Evolutionary conservation across 2,329 filamentous ascomycete species (phyloP).

Genomic region (Penicillium italicum): DNA sequence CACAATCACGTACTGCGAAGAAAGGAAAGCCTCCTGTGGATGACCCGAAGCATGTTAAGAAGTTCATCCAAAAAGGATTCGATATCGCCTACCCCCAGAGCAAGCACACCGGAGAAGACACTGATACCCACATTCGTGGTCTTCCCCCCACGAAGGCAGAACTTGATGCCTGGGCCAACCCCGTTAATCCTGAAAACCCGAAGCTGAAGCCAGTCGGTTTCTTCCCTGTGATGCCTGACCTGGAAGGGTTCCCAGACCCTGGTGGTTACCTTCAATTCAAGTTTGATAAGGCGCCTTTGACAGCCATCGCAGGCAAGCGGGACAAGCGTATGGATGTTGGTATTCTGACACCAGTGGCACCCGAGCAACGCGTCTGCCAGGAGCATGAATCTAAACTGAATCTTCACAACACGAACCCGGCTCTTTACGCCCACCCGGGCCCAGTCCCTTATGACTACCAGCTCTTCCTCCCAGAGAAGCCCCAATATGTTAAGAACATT

Average conservation of each 20-base stretch:
- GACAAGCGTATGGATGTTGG: slow-evolving; percentile 59
- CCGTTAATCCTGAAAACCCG: slow-evolving; percentile 57
- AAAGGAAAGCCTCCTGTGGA: slow-evolving; percentile 46
- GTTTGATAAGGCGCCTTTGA: slow-evolving; percentile 58
- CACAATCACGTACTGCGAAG: slow-evolving; percentile 26
- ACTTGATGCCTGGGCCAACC: slow-evolving; percentile 56
- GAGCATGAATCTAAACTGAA: slow-evolving; percentile 48
- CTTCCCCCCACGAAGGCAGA: slow-evolving; percentile 54
- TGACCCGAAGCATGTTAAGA: slow-evolving; percentile 59
- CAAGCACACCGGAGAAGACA: slow-evolving; percentile 57
- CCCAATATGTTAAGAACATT: slow-evolving; percentile 48
- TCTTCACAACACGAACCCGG: slow-evolving; percentile 50
- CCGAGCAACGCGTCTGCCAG: slow-evolving; percentile 47
- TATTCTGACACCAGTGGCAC: slow-evolving; percentile 52
- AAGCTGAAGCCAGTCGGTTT: slow-evolving; percentile 56
- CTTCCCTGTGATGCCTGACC: slow-evolving; percentile 60
- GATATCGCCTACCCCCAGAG: slow-evolving; percentile 62
- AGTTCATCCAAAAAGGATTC: slow-evolving; percentile 61
- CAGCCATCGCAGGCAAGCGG: slow-evolving; percentile 47
- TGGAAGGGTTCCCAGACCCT: slow-evolving; percentile 57
- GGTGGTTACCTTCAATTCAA: slow-evolving; percentile 60
- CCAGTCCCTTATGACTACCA: slow-evolving; percentile 57
- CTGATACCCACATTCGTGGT: slow-evolving; percentile 50
- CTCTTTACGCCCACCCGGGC: slow-evolving; percentile 50
- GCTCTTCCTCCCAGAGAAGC: slow-evolving; percentile 54